Percentiles rank a stretch among this genome's conserved stretches.
Conservation (phyloP, 1,284 basidiomycete species). For the Sporisorium exsertum region DNA sequence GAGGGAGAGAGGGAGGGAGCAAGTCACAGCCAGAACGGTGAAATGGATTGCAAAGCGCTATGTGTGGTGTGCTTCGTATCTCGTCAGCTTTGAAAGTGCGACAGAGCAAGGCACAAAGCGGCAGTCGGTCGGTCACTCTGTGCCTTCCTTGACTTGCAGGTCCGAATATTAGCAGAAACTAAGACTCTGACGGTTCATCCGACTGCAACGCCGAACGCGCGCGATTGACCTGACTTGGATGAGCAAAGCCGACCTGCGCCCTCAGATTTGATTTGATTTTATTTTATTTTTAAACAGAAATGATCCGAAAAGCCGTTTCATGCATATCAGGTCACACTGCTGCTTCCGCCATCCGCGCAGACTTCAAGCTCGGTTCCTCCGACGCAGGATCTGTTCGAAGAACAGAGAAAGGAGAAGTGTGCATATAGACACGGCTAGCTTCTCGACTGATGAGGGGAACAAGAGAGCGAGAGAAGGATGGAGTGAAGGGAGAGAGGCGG, state of each 20-base stretch:
- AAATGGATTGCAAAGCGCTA: conserved; percentile 3
- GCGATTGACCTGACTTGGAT: conserved; percentile 7
- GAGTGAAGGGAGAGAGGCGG: neutral
- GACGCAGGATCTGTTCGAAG: neutral
- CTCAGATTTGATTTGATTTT: neutral
- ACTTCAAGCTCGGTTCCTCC: neutral
- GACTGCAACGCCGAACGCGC: neutral
- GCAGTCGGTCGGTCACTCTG: neutral
- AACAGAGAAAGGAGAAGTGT: neutral
- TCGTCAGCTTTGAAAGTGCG: conserved; percentile 5
- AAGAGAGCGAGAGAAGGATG: neutral
- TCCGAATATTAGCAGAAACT: neutral
- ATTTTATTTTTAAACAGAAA: neutral
- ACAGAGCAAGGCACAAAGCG: neutral
- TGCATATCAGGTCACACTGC: neutral
- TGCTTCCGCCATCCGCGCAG: too few species aligned
- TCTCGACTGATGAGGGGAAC: too few species aligned
- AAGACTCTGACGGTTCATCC: neutral
- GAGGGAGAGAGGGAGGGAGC: neutral
- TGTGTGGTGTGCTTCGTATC: neutral
- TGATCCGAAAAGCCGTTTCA: neutral
- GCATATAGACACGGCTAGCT: too few species aligned
- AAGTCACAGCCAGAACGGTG: neutral
- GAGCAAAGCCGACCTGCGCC: conserved; percentile 17
- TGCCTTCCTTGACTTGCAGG: neutral